These are phyloP conservation scores for Metarhizium rileyi DNA, from an alignment of 2,329 filamentous ascomycete species.

Conservation along the genomic window DNA sequence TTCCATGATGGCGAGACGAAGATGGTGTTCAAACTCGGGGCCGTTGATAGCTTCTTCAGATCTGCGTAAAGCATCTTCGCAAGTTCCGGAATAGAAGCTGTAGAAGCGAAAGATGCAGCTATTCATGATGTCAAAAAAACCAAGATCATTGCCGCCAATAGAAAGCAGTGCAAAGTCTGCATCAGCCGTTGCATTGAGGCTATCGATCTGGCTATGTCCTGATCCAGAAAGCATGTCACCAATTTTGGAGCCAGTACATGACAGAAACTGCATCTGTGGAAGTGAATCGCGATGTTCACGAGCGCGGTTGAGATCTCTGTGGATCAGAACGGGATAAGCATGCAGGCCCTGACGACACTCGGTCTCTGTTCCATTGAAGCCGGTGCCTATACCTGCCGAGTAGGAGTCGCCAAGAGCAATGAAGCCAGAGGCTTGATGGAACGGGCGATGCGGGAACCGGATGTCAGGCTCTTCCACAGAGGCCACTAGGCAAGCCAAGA, in stretches of 20 bases:
- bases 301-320: constrained; percentile 24
- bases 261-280: constrained; percentile 31
- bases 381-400: constrained; percentile 38
- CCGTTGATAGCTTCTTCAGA: constrained; percentile 24
- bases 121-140: constrained; percentile 40
- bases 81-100: constrained; percentile 36
- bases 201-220: constrained; percentile 30
- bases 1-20: constrained; percentile 30
- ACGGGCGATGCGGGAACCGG: constrained; percentile 6
- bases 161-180: constrained; percentile 35
- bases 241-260: constrained; percentile 36
- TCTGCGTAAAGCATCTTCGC: constrained; percentile 27
- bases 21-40: constrained; percentile 27
- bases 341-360: constrained; percentile 32
- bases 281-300: neutral
- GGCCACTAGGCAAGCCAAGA: neutral
- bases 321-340: constrained; percentile 32
- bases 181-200: constrained; percentile 26
- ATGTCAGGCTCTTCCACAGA: neutral
- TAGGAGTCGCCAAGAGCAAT: constrained; percentile 37
- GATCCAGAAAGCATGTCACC: constrained; percentile 27
- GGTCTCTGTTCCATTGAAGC: constrained; percentile 28
- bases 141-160: constrained; percentile 39
- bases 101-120: constrained; percentile 41
- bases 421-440: constrained; percentile 21